Percentiles rank a stretch among this genome's conserved stretches.
These are phyloP conservation scores for Monosporascus cannonballus DNA, from an alignment of 2,329 filamentous ascomycete species.

Conservation along the genomic window DNA sequence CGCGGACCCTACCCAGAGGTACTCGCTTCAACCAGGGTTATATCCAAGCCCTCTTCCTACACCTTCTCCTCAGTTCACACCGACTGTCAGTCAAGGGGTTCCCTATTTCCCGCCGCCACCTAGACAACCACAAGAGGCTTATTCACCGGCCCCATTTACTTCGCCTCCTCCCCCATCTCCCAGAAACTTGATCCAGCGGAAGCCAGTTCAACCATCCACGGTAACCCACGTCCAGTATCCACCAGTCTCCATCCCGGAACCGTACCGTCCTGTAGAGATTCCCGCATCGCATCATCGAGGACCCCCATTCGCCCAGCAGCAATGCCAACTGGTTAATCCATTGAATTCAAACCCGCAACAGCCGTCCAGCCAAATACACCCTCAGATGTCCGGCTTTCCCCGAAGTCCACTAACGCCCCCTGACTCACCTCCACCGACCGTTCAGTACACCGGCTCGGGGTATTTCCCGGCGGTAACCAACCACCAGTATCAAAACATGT, in stretches of 20 bases:
- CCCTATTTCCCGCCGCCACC: not conserved
- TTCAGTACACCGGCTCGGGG: not conserved
- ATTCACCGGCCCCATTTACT: not conserved
- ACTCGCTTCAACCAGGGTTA: not conserved
- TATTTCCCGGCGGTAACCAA: not conserved
- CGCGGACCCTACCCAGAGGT: not conserved
- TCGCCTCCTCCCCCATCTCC: not conserved
- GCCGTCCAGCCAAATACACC: not conserved
- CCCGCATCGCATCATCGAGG: not conserved
- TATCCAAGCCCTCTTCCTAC: not conserved
- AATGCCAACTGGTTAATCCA: not conserved
- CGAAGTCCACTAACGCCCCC: not conserved
- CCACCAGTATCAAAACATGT: not conserved
- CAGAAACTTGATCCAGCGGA: not conserved
- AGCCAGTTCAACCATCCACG: not conserved
- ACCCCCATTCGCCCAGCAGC: not conserved
- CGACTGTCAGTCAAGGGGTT: not conserved
- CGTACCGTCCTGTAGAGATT: not conserved
- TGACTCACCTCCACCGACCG: not conserved
- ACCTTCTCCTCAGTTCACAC: not conserved
- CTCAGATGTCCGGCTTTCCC: not conserved
- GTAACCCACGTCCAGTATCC: not conserved
- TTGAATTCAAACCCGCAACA: not conserved
- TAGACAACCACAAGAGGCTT: not conserved
- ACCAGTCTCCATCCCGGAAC: not conserved